Conservation (phyloP, 2,329 filamentous ascomycete genomes). For the Claviceps capensis region DNA sequence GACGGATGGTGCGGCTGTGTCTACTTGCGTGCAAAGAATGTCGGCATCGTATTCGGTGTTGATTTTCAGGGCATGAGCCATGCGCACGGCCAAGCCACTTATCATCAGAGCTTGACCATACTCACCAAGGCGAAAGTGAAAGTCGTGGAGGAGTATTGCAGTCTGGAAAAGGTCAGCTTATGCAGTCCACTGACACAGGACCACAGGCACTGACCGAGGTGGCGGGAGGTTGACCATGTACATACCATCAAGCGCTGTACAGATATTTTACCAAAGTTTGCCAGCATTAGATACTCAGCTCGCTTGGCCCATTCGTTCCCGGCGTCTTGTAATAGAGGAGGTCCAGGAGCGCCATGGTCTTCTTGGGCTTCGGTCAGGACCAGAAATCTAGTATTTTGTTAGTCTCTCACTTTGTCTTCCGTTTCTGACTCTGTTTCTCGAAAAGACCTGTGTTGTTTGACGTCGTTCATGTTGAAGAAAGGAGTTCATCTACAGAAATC, state of each 20-base stretch:
- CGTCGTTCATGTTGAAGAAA: no score
- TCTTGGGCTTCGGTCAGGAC: slow-evolving; percentile 17
- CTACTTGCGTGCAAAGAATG: slow-evolving; percentile 22
- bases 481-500: no score
- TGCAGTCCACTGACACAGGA: neutral
- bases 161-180: slow-evolving; percentile 14
- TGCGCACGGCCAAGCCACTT: slow-evolving; percentile 26
- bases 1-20: slow-evolving; percentile 18
- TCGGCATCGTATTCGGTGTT: slow-evolving; percentile 24
- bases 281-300: slow-evolving; percentile 22
- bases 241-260: slow-evolving; percentile 25
- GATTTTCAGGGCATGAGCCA: slow-evolving; percentile 28
- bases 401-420: no score
- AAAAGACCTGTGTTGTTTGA: no score
- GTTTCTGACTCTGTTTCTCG: no score
- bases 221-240: no score
- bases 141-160: slow-evolving; percentile 25
- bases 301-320: slow-evolving; percentile 25
- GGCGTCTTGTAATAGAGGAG: slow-evolving; percentile 18
- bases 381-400: slow-evolving; percentile 18
- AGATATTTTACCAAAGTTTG: slow-evolving; percentile 25
- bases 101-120: slow-evolving; percentile 27
- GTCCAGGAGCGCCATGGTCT: slow-evolving; percentile 16
- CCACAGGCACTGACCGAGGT: neutral
- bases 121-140: slow-evolving; percentile 25